phyloP scores from a whole-genome alignment of 495 filamentous ascomycete species.

The Lichina pygmaea region DNA sequence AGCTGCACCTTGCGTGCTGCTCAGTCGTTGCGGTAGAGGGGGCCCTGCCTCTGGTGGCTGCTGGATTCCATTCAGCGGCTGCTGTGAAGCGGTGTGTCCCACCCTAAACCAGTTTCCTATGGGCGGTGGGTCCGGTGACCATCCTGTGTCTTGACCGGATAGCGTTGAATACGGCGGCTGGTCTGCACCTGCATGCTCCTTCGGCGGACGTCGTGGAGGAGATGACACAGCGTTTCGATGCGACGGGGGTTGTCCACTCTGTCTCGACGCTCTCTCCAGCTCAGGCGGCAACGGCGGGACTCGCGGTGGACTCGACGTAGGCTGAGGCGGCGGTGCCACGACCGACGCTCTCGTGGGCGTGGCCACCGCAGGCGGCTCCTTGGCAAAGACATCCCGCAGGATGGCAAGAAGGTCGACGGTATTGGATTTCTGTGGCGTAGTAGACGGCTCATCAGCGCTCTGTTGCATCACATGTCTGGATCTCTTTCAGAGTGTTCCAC shows the following conservation, averaged over 20 bases:
- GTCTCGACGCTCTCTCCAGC: slow-evolving; percentile 11
- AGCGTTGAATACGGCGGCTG: too few species aligned
- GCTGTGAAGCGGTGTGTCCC: too few species aligned
- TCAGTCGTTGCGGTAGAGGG: too few species aligned
- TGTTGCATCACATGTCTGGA: slow-evolving; percentile 1
- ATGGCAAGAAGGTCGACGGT: slow-evolving; percentile 59
- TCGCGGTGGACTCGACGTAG: slow-evolving; percentile 28
- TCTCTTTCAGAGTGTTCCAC: slow-evolving; percentile 12
- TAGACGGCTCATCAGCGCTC: background rate
- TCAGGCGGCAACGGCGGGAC: slow-evolving; percentile 45
- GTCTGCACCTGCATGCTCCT: too few species aligned
- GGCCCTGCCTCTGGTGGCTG: too few species aligned
- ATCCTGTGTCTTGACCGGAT: too few species aligned
- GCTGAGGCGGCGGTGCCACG: slow-evolving; percentile 14
- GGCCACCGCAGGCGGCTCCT: slow-evolving; percentile 74
- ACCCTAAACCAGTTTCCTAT: too few species aligned
- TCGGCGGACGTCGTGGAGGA: too few species aligned
- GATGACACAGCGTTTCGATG: too few species aligned
- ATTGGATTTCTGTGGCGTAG: slow-evolving; percentile 37
- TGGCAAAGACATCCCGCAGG: slow-evolving; percentile 67
- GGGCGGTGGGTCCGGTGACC: too few species aligned
- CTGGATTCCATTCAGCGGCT: too few species aligned
- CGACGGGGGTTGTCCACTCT: background rate
- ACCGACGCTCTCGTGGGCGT: slow-evolving; percentile 20
- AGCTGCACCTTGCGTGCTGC: too few species aligned